Conservation (phyloP, 768 basidiomycete genomes). For the Naganishia randhawae region DNA sequence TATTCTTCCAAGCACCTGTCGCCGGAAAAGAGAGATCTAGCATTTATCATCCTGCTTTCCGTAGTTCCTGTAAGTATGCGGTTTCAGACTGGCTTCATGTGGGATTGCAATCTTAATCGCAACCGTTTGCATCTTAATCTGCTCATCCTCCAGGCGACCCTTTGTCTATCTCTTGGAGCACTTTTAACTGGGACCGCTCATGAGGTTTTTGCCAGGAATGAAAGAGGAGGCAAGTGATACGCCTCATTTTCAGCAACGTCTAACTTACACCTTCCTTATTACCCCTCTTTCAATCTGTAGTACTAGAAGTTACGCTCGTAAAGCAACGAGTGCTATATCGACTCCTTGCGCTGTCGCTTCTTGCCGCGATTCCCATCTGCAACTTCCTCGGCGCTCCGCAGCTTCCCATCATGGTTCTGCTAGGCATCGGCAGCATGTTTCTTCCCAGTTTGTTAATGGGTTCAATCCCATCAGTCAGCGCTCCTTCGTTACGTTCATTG, state of each 20-base stretch:
- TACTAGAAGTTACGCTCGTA: background rate
- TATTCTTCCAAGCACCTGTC: background rate
- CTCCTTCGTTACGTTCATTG: background rate
- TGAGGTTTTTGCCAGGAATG: background rate
- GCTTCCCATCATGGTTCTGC: background rate
- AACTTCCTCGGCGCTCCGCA: background rate
- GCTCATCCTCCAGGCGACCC: background rate
- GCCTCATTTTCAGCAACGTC: background rate
- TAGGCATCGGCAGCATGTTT: constrained; percentile 5
- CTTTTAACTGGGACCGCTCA: constrained; percentile 12
- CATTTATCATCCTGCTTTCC: background rate
- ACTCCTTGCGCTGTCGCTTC: background rate
- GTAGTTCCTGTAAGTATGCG: background rate
- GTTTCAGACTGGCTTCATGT: background rate
- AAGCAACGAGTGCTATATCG: background rate
- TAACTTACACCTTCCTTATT: background rate
- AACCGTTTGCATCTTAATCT: too few species aligned
- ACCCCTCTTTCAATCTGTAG: background rate
- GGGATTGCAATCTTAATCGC: background rate
- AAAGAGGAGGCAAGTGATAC: background rate
- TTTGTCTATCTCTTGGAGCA: background rate
- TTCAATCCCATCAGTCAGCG: background rate
- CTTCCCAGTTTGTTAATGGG: constrained; percentile 5
- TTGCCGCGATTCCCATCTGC: background rate
- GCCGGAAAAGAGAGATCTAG: background rate